phyloP scores from a whole-genome alignment of 164 flowering plant genomes.

The Brasenia schreberi region DNA sequence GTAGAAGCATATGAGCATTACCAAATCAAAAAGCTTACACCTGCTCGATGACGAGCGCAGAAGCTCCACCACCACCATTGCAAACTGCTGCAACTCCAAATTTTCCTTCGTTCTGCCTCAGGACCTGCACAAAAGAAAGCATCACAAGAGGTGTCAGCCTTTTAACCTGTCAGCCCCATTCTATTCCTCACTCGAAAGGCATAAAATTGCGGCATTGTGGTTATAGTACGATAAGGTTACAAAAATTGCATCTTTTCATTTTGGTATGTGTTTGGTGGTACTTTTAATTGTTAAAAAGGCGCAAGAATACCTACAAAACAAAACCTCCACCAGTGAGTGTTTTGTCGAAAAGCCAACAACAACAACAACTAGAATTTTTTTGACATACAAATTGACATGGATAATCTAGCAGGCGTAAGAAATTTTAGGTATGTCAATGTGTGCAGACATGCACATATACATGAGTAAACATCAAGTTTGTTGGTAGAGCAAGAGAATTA shows the following conservation, averaged over 20 bases:
- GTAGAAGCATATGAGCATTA: constrained; percentile 7
- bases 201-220: no score
- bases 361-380: background rate
- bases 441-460: background rate
- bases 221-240: no score
- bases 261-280: no score
- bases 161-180: no score
- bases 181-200: no score
- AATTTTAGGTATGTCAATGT: background rate
- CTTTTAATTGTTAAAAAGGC: no score
- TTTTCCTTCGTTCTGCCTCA: constrained; percentile 54
- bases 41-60: constrained; percentile 70
- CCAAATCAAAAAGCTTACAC: constrained; percentile 38
- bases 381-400: background rate
- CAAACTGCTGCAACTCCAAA: constrained; percentile 63
- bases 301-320: no score
- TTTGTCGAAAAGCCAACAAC: no score
- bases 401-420: background rate
- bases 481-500: constrained; percentile 11
- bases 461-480: background rate
- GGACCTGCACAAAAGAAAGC: constrained; percentile 24
- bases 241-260: no score
- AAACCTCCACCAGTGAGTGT: no score
- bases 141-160: no score
- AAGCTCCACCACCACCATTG: constrained; percentile 92